Base-by-base conservation (phyloP, 345 rosid genomes). In the Citrus trifoliata region DNA sequence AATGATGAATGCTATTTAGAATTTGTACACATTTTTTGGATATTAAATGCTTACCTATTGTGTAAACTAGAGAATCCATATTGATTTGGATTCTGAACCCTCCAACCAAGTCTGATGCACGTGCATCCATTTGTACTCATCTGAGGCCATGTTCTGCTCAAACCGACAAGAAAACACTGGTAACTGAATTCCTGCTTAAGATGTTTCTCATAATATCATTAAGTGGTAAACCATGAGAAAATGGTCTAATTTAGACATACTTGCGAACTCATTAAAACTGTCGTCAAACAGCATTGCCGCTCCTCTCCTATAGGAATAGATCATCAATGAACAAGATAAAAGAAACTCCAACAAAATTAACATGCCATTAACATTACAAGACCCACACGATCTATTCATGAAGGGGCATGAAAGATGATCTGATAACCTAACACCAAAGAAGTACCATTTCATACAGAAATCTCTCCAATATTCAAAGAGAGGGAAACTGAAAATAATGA, bases 101-200 rank as follows among this genome's bases (percentile, higher is more conserved):
- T 83, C 88, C 13, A 88, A 79, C 98, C 98, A 95, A 37, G 90
- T 92, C 82, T 93, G 90, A 75, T 92, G 84, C 63, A 95, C 72
- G 73, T 89, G 71, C 78, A 10, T 66, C 90, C 95, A 40, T 40
- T 89, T 84, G 37, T 81, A 81, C 53, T 64, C 27, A 61, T 53
- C 28, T 10, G 46, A 40, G 46, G 46, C 46, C 46, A 66, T 53
- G 7, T 67, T 77, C 82, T 82, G 80, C 82, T 76, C 73, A 71
- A 82, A 51, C 12, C 79, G 58, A 74, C 38, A 8, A 65, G 48
- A 81, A 16, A n/a, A 3, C 48, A 53, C 7, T 6, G 19, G 10
- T 14, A 64, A 19, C 25, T 69, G 63, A 30, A 28, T 62, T 62
- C 2, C 56, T 4, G 25, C 10, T 27, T 42, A 62, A 35, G 62